These are phyloP conservation scores for Podospora fimiseda DNA, from an alignment of 495 filamentous ascomycete genomes.

Conservation along the genomic window DNA sequence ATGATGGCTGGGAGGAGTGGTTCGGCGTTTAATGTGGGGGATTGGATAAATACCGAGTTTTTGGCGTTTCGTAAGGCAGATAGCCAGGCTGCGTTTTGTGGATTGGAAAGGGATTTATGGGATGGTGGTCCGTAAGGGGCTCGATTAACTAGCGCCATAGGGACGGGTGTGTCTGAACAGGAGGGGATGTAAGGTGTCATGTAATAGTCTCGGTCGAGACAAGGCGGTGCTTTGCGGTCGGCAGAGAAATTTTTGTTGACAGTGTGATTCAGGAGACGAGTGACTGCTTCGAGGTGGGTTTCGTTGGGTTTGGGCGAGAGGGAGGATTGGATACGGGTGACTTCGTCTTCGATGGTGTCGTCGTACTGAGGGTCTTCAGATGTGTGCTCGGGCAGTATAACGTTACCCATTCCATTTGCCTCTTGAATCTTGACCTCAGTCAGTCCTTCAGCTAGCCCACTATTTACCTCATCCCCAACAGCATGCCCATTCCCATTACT, in stretches of 20 bases:
- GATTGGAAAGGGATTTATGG: constrained; percentile 51
- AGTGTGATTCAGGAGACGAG: constrained; percentile 59
- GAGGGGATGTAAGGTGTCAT: constrained; percentile 61
- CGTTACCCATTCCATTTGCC: neutral
- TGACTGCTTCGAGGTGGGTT: constrained; percentile 48
- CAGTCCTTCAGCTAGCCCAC: neutral
- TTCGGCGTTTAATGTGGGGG: constrained; percentile 68
- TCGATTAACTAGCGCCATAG: constrained; percentile 67
- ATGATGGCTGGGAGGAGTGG: constrained; percentile 56
- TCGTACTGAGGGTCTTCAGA: constrained; percentile 59
- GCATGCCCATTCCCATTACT: neutral
- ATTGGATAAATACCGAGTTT: constrained; percentile 61
- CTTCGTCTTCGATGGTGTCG: constrained; percentile 48
- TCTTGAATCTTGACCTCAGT: neutral
- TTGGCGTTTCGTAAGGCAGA: constrained; percentile 59
- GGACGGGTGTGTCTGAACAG: constrained; percentile 48
- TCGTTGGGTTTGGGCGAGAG: constrained; percentile 45
- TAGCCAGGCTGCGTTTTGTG: constrained; percentile 68
- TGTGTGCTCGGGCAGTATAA: constrained; percentile 48
- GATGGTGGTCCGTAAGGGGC: constrained; percentile 58
- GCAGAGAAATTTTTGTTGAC: constrained; percentile 46
- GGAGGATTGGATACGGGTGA: constrained; percentile 50
- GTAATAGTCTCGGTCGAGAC: constrained; percentile 34
- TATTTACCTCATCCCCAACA: neutral
- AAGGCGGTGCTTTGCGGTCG: constrained; percentile 42